These are phyloP conservation scores for Rhodofomes roseus DNA, from an alignment of 1,284 basidiomycete species.

Conservation along the genomic window DNA sequence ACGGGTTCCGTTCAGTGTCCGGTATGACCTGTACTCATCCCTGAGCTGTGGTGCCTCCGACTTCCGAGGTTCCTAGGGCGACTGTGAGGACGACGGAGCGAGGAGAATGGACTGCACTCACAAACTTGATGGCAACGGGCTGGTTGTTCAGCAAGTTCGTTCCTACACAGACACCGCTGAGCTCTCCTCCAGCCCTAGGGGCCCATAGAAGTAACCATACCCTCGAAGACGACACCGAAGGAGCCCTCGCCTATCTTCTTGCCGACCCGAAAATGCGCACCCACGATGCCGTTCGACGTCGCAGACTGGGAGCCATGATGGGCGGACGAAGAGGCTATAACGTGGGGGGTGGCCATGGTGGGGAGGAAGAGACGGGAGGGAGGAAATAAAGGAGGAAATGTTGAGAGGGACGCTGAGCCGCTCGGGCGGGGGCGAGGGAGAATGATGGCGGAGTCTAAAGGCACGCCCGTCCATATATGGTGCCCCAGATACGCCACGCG, in stretches of 20 bases:
- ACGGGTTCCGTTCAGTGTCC: constrained; percentile 92
- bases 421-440: constrained; percentile 1
- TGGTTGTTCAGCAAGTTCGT: constrained; percentile 86
- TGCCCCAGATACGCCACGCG: neutral
- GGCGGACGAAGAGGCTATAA: constrained; percentile 66
- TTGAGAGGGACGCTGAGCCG: neutral
- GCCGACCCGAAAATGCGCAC: constrained; percentile 73
- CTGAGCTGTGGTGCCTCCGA: constrained; percentile 96
- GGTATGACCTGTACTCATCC: constrained; percentile 97
- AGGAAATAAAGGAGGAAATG: constrained; percentile 17
- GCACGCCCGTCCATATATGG: neutral
- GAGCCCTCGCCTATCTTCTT: constrained; percentile 88
- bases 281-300: constrained; percentile 67
- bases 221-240: constrained; percentile 82
- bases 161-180: constrained; percentile 41
- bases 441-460: constrained; percentile 3
- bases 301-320: constrained; percentile 60
- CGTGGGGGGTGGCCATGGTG: constrained; percentile 71
- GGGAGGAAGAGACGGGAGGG: constrained; percentile 20
- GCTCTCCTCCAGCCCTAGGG: too few species aligned
- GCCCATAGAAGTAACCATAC: constrained; percentile 31
- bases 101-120: constrained; percentile 36
- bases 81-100: neutral
- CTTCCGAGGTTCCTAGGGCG: constrained; percentile 88
- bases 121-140: constrained; percentile 98